Conservation (phyloP, 2,329 filamentous ascomycete species). For the Alternaria ethzedia region DNA sequence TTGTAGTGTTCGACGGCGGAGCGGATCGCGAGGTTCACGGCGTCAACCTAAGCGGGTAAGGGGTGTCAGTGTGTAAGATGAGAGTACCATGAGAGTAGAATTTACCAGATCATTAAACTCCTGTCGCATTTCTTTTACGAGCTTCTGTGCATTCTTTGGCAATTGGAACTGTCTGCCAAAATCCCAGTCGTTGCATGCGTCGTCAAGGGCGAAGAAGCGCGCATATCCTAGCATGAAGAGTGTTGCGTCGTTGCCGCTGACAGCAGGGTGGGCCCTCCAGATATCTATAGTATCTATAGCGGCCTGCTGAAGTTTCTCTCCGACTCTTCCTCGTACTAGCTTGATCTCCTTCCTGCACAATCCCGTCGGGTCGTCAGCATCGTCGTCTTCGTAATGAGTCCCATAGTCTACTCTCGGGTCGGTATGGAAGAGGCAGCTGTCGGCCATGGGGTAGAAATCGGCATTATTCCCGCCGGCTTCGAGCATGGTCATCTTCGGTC, state of each 20-base stretch:
- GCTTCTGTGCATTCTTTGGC: too few species aligned
- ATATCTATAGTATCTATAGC: not conserved
- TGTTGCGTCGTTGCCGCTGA: not conserved
- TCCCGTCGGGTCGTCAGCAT: not conserved
- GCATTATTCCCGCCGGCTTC: not conserved
- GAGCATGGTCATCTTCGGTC: not conserved
- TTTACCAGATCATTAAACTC: not conserved
- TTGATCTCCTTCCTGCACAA: not conserved
- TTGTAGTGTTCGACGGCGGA: not conserved
- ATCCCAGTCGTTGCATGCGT: not conserved
- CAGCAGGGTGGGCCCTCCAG: not conserved
- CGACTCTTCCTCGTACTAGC: not conserved
- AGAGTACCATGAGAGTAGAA: too few species aligned
- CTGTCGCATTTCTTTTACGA: not conserved
- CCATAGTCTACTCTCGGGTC: not conserved
- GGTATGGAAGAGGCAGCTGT: not conserved
- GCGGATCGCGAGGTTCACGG: not conserved
- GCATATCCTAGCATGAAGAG: not conserved
- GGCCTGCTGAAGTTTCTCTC: not conserved
- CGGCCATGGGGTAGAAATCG: not conserved
- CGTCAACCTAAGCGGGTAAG: not conserved
- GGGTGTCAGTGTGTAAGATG: too few species aligned
- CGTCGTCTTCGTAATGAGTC: not conserved
- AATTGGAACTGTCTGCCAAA: not conserved
- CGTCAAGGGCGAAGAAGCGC: not conserved